Evolutionary conservation across 1,284 basidiomycete genomes (phyloP).

Genomic region (Exobasidium cylindrosporum): DNA sequence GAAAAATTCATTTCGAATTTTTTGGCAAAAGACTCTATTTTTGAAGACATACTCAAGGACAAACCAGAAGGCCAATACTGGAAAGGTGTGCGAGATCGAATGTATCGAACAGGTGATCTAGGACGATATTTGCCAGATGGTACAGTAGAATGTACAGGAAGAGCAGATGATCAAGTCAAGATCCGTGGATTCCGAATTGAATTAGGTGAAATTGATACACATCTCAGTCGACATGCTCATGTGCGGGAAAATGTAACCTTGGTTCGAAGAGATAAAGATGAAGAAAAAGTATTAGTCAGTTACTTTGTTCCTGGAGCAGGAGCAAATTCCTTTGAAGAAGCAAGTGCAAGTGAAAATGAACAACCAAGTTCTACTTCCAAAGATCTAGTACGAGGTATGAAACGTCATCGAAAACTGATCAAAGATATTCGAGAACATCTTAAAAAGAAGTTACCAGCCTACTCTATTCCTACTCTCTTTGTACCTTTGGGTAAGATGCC

Average conservation of each 20-base stretch:
- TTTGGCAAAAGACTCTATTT: constrained; percentile 41
- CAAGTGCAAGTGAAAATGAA: constrained; percentile 54
- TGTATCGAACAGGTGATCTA: constrained; percentile 96
- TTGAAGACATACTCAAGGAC: constrained; percentile 44
- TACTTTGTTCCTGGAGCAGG: constrained; percentile 93
- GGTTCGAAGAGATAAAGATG: constrained; percentile 95
- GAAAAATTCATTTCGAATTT: constrained; percentile 60
- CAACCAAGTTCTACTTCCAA: constrained; percentile 26
- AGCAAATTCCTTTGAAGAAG: constrained; percentile 66
- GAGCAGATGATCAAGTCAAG: constrained; percentile 98
- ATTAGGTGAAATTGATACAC: constrained; percentile 95
- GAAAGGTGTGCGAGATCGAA: constrained; percentile 95
- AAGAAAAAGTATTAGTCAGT: constrained; percentile 96
- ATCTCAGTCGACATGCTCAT: constrained; percentile 87
- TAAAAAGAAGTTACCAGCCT: constrained; percentile 90
- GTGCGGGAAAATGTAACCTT: constrained; percentile 96
- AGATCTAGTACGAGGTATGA: constrained; percentile 44
- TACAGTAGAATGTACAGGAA: constrained; percentile 91
- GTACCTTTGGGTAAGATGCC: constrained; percentile 94
- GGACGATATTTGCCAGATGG: constrained; percentile 92
- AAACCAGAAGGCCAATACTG: constrained; percentile 60
- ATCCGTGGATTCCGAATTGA: constrained; percentile 99
- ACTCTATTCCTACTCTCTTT: constrained; percentile 58
- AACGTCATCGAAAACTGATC: constrained; percentile 68
- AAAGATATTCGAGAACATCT: constrained; percentile 85